phyloP scores from a whole-genome alignment of 1,284 basidiomycete species.

The Trichosporon ovoides region DNA sequence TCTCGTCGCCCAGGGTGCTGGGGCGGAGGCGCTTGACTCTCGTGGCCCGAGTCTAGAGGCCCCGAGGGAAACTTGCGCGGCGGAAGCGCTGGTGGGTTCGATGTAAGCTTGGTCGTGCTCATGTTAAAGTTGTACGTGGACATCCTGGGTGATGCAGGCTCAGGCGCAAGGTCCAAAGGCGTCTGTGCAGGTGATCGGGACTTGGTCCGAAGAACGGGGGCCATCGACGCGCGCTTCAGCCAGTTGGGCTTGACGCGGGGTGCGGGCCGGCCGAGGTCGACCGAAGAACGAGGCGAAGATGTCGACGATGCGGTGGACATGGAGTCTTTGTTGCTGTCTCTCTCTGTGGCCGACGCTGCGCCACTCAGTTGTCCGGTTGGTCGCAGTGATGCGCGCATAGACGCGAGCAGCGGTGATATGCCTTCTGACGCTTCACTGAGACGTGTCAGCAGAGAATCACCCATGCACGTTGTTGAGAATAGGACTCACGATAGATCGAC shows the following conservation, averaged over 20 bases:
- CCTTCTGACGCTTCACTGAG: constrained; percentile 15
- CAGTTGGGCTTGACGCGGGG: constrained; percentile 38
- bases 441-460: constrained; percentile 7
- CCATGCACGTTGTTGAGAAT: not conserved
- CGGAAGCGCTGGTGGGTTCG: constrained; percentile 33
- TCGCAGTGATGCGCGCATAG: constrained; percentile 30
- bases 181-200: constrained; percentile 30
- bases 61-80: constrained; percentile 26
- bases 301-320: constrained; percentile 9
- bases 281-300: constrained; percentile 25
- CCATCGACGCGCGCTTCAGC: constrained; percentile 37
- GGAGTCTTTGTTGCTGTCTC: not conserved
- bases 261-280: constrained; percentile 25
- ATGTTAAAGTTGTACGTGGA: not conserved
- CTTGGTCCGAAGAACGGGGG: constrained; percentile 32
- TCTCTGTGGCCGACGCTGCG: constrained; percentile 22
- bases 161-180: constrained; percentile 21
- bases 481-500: constrained; percentile 16
- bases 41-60: constrained; percentile 26
- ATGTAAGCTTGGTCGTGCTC: not conserved
- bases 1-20: constrained; percentile 29
- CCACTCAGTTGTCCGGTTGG: constrained; percentile 23
- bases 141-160: constrained; percentile 24
- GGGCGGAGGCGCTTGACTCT: constrained; percentile 16
- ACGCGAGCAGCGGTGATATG: constrained; percentile 24